phyloP scores from a whole-genome alignment of 345 rosid species.

The Triadica sebifera region DNA sequence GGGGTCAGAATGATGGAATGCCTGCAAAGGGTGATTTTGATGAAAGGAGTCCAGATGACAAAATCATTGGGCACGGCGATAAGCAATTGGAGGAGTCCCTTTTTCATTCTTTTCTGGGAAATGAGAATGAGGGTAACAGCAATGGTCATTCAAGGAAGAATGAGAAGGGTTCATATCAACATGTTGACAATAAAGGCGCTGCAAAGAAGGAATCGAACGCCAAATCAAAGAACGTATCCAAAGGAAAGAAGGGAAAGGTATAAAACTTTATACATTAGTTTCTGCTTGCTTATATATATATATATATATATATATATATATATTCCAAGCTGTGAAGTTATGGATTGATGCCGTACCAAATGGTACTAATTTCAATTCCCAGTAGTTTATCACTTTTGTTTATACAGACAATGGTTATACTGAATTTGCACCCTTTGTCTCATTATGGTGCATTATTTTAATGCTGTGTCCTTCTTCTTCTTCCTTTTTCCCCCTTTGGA shows the following conservation, averaged over 20 bases:
- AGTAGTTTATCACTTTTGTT: neutral
- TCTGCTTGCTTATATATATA: no score
- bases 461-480: neutral
- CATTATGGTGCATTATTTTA: neutral
- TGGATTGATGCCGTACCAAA: neutral
- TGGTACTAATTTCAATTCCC: neutral
- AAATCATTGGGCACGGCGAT: slow-evolving; percentile 27
- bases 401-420: neutral
- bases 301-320: no score
- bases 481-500: neutral
- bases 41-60: slow-evolving; percentile 30
- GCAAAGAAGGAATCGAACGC: slow-evolving; percentile 40
- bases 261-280: neutral
- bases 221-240: slow-evolving; percentile 58
- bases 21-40: slow-evolving; percentile 26
- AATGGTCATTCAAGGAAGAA: slow-evolving; percentile 34
- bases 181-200: slow-evolving; percentile 33
- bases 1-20: slow-evolving; percentile 35
- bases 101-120: slow-evolving; percentile 23
- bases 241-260: slow-evolving; percentile 86
- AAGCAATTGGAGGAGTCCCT: slow-evolving; percentile 26
- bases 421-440: neutral
- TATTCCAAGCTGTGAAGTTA: neutral
- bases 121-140: slow-evolving; percentile 29
- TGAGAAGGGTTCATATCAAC: slow-evolving; percentile 27